Evolutionary conservation across 176 grass and related monocot genomes (phyloP).

Genomic region (Raddia distichophylla): DNA sequence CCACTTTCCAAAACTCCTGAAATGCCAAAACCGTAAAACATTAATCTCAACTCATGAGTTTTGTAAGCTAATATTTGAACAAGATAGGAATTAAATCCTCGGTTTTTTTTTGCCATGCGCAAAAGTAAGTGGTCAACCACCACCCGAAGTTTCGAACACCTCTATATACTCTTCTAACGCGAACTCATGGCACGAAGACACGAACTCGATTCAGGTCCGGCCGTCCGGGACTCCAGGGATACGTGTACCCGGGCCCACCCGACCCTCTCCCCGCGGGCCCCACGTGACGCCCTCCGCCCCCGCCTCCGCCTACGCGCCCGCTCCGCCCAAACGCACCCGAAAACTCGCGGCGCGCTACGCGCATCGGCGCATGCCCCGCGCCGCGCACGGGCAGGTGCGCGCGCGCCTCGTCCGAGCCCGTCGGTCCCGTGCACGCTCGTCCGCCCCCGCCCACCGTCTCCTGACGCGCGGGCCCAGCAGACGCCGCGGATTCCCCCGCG

Average conservation of each 20-base stretch:
- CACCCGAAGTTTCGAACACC: too few species aligned
- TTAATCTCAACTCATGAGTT: too few species aligned
- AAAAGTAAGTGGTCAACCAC: too few species aligned
- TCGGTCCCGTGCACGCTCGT: background rate
- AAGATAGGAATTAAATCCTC: too few species aligned
- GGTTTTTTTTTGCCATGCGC: too few species aligned
- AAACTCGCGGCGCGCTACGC: slow-evolving; percentile 20
- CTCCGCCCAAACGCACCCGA: background rate
- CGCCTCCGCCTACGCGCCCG: background rate
- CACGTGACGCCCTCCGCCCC: background rate
- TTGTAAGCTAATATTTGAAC: too few species aligned
- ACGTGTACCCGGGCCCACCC: background rate
- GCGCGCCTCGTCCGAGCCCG: slow-evolving; percentile 14
- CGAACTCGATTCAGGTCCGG: too few species aligned
- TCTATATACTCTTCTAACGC: too few species aligned
- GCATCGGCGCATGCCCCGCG: background rate
- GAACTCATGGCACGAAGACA: too few species aligned
- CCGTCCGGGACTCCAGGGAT: too few species aligned
- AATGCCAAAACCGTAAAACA: too few species aligned
- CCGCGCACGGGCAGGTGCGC: background rate
- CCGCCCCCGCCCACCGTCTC: background rate
- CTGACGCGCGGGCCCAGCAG: background rate
- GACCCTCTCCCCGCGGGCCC: background rate
- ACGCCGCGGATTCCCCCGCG: background rate
- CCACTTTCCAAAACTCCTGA: too few species aligned